Evolutionary conservation across 108 stramenopile species (phyloP).

Genomic region (Craspedostauros australis): DNA sequence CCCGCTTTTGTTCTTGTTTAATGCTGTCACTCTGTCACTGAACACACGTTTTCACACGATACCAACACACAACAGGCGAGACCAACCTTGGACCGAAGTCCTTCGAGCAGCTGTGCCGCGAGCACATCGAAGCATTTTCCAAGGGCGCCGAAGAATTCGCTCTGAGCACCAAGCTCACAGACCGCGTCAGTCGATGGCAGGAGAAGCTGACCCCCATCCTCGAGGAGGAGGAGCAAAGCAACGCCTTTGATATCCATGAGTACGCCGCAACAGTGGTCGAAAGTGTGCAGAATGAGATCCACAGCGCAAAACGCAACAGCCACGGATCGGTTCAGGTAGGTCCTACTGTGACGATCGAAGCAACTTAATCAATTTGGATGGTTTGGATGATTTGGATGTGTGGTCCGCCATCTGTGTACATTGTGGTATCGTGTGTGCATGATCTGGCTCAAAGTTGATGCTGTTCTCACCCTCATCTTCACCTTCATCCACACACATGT

Average conservation of each 20-base stretch:
- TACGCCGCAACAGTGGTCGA: conserved; percentile 62
- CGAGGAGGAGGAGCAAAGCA: conserved; percentile 77
- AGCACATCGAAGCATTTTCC: conserved; percentile 83
- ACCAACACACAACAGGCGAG: background rate
- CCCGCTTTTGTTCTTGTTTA: too few relatives aligned
- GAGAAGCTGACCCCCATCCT: conserved; percentile 79
- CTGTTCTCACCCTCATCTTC: too few relatives aligned
- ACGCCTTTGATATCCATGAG: conserved; percentile 87
- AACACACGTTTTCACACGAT: background rate
- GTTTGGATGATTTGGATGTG: too few relatives aligned
- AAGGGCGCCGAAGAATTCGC: conserved; percentile 89
- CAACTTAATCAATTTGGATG: background rate
- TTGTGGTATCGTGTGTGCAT: too few relatives aligned
- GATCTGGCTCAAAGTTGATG: too few relatives aligned
- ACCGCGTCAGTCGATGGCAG: conserved; percentile 87
- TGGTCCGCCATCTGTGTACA: too few relatives aligned
- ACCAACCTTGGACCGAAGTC: conserved; percentile 42
- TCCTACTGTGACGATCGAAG: background rate
- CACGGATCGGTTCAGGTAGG: conserved; percentile 8
- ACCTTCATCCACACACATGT: too few relatives aligned
- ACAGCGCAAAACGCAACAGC: conserved; percentile 24
- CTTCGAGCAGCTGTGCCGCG: conserved; percentile 91
- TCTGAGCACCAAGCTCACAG: conserved; percentile 80
- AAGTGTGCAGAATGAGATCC: conserved; percentile 20
- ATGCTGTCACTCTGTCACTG: too few relatives aligned